Conservation (phyloP, 2,329 filamentous ascomycete genomes). For the Fusarium begoniae region DNA sequence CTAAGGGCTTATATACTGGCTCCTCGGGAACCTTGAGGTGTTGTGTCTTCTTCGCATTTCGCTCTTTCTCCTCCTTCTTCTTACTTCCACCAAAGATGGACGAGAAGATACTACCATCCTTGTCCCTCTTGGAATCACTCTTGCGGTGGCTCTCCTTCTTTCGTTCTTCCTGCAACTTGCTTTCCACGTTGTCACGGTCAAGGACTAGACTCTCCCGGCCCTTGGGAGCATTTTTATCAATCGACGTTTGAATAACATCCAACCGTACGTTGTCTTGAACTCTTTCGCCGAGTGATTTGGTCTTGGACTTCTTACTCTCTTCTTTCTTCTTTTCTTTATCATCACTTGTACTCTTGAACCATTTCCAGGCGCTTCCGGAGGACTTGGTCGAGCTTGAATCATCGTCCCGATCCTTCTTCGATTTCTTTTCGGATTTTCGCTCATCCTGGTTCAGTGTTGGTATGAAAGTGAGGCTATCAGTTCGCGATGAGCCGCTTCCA, state of each 20-base stretch:
- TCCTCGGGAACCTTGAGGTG: slow-evolving; percentile 84
- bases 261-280: slow-evolving; percentile 82
- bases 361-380: slow-evolving; percentile 74
- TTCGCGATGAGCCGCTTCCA: slow-evolving; percentile 72
- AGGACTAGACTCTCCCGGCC: slow-evolving; percentile 86
- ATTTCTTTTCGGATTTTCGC: slow-evolving; percentile 77
- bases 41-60: slow-evolving; percentile 76
- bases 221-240: slow-evolving; percentile 72
- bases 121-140: slow-evolving; percentile 85
- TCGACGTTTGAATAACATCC: slow-evolving; percentile 87
- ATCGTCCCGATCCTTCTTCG: slow-evolving; percentile 76
- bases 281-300: slow-evolving; percentile 65
- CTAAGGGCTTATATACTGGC: slow-evolving; percentile 73
- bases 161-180: slow-evolving; percentile 80
- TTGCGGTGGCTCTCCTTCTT: slow-evolving; percentile 84
- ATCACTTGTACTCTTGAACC: slow-evolving; percentile 82
- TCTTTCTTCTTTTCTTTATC: slow-evolving; percentile 70
- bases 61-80: slow-evolving; percentile 84
- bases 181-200: slow-evolving; percentile 78
- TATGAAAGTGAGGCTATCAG: slow-evolving; percentile 82
- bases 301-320: slow-evolving; percentile 74
- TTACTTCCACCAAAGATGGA: slow-evolving; percentile 91
- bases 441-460: slow-evolving; percentile 77
- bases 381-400: slow-evolving; percentile 72
- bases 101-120: slow-evolving; percentile 91